A percentile compares a stretch with the other conserved stretches of the same genome.
phyloP scores from a whole-genome alignment of 352 stramenopile genomes.

The Phytophthora megakarya region DNA sequence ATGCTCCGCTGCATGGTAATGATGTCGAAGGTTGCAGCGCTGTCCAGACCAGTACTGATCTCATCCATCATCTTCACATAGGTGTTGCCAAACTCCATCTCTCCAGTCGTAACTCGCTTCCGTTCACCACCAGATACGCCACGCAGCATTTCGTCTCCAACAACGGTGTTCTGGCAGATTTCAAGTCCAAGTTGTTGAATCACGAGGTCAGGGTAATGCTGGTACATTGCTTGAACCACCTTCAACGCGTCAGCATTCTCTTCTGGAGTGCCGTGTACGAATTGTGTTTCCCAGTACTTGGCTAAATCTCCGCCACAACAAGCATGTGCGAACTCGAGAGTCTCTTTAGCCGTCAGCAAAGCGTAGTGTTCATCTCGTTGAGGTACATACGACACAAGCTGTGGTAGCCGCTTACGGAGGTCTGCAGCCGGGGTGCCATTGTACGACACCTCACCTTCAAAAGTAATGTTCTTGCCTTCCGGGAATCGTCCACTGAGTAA shows the following conservation, averaged over 20 bases:
- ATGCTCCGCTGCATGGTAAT: conserved; percentile 22
- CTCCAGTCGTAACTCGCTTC: conserved; percentile 69
- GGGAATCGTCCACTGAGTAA: conserved; percentile 22
- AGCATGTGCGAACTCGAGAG: conserved; percentile 19
- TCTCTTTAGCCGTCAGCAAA: conserved; percentile 17
- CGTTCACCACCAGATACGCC: conserved; percentile 70
- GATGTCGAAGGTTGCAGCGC: conserved; percentile 26
- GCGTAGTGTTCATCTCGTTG: conserved; percentile 22
- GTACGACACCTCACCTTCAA: conserved; percentile 21
- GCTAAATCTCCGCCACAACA: conserved; percentile 15
- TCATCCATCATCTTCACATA: conserved; percentile 32
- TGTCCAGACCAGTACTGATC: conserved; percentile 28
- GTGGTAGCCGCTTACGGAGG: conserved; percentile 5
- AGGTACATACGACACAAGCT: conserved; percentile 21
- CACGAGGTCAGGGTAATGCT: conserved; percentile 14
- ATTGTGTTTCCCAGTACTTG: conserved; percentile 5
- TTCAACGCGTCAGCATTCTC: conserved; percentile 19
- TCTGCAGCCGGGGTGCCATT: conserved; percentile 2
- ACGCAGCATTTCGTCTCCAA: conserved; percentile 40
- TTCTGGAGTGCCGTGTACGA: conserved; percentile 2
- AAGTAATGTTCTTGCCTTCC: conserved; percentile 5
- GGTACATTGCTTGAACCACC: conserved; percentile 15
- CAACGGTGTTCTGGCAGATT: conserved; percentile 22
- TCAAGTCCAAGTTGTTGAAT: conserved; percentile 24
- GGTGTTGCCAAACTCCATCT: conserved; percentile 77